Evolutionary conservation across 768 basidiomycete species (phyloP), one percentile per base, ranked within the genome.

Genomic region (Dioszegia crocea): DNA sequence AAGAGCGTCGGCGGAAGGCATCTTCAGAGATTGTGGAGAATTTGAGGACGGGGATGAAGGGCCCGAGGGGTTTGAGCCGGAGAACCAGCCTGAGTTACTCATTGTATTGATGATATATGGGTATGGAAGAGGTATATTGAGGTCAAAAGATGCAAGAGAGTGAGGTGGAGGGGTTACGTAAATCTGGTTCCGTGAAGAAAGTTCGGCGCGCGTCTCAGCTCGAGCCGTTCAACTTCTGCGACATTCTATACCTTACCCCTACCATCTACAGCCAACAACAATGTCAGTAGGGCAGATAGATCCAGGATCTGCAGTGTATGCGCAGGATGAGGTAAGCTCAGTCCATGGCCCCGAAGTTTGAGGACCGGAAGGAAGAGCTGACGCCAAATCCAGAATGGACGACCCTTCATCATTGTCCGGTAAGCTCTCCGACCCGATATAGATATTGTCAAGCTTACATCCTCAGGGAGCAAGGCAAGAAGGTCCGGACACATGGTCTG

Each of bases 361-460:
- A 10, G 55, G 43, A 30, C 14, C 11, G 31, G 46, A 6, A 27
- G 12, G 12, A 26, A 44, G 17, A 59, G 53, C 56, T 61, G 47
- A 59, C 56, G 21, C 24, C 6, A 64, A 8, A 67, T n/a, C 27
- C 23, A 93, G 89, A 92, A 90, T 77, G 92, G 93, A 44, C 82
- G 93, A 40, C 94, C 92, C n/a, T 97, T 97, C 76, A 94, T 97
- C 76, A 94, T 98, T 79, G 82, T 98, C 57, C 84, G 75, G 73
- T 75, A 53, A 40, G 66, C 16, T 2, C 16, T 44, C 31, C n/a
- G 17, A 27, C 8, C 6, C 9, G 14, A 16, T 27, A 14, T 3
- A 24, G 48, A 29, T 10, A 6, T 30, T 14, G 11, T 39, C 11
- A 2, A 51, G 49, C 57, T 69, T 46, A 61, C 52, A 1, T 40